phyloP scores from a whole-genome alignment of 345 rosid species.

The Moringa oleifera region DNA sequence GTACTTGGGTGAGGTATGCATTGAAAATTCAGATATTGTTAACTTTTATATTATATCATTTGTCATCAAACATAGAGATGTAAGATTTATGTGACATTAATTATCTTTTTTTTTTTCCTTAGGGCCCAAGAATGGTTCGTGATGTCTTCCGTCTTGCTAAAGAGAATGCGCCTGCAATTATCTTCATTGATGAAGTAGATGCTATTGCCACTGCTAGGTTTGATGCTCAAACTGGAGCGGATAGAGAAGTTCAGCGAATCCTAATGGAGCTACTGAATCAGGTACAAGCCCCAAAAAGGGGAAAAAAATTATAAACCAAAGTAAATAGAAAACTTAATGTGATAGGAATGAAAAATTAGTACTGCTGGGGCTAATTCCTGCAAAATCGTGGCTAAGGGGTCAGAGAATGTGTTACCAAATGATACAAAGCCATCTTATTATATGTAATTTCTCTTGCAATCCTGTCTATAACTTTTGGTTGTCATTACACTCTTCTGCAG shows the following conservation, averaged over 20 bases:
- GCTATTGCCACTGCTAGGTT: constrained; percentile 99
- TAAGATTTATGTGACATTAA: too few species aligned
- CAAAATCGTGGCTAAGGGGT: background rate
- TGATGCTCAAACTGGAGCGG: constrained; percentile 99
- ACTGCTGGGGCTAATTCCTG: background rate
- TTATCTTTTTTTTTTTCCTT: constrained; percentile 11
- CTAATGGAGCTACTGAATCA: constrained; percentile 96
- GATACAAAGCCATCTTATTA: background rate
- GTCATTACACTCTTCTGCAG: constrained; percentile 20
- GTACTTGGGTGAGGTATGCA: constrained; percentile 88
- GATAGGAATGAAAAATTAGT: background rate
- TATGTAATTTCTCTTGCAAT: background rate
- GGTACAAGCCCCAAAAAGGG: constrained; percentile 26
- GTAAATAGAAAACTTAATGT: too few species aligned
- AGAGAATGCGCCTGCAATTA: constrained; percentile 98
- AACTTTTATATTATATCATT: too few species aligned
- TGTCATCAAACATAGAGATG: too few species aligned
- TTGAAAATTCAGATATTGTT: background rate
- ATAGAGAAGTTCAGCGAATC: constrained; percentile 96
- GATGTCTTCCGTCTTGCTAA: constrained; percentile 98
- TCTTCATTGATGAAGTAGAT: constrained; percentile 96
- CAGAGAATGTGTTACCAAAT: background rate
- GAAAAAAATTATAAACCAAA: too few species aligned
- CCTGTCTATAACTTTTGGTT: constrained; percentile 6
- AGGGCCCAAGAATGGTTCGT: constrained; percentile 99